Conservation (phyloP, 176 grass and related monocot genomes). For the Cenchrus americanus region DNA sequence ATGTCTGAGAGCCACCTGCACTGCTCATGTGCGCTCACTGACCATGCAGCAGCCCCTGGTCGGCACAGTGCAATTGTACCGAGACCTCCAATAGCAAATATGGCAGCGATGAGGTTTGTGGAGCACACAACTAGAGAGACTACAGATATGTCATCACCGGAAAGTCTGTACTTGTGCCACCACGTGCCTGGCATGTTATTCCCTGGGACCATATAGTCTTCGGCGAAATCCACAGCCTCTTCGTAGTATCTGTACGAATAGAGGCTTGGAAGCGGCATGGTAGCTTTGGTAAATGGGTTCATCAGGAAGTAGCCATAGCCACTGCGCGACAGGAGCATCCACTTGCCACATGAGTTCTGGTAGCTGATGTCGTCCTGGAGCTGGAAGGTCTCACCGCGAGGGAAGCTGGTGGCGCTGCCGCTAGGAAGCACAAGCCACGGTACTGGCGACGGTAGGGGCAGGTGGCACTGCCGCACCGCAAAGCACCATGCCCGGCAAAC, state of each 20-base stretch:
- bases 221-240: slow-evolving; percentile 65
- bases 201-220: neutral
- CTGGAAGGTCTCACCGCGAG: neutral
- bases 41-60: neutral
- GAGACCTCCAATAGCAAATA: neutral
- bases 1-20: neutral
- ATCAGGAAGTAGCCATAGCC: neutral
- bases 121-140: neutral
- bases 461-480: neutral
- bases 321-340: neutral
- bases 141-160: neutral
- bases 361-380: neutral
- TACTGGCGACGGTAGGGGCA: neutral
- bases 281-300: neutral
- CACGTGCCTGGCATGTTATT: neutral
- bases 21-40: neutral
- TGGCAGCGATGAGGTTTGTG: neutral
- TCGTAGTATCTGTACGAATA: slow-evolving; percentile 16
- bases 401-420: neutral
- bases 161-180: neutral
- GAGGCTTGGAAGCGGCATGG: neutral
- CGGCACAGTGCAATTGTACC: neutral
- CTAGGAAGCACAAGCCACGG: neutral
- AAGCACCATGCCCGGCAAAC: neutral
- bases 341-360: neutral